Evolutionary conservation across 2,329 filamentous ascomycete genomes (phyloP).

Genomic region (Apiospora aurea): DNA sequence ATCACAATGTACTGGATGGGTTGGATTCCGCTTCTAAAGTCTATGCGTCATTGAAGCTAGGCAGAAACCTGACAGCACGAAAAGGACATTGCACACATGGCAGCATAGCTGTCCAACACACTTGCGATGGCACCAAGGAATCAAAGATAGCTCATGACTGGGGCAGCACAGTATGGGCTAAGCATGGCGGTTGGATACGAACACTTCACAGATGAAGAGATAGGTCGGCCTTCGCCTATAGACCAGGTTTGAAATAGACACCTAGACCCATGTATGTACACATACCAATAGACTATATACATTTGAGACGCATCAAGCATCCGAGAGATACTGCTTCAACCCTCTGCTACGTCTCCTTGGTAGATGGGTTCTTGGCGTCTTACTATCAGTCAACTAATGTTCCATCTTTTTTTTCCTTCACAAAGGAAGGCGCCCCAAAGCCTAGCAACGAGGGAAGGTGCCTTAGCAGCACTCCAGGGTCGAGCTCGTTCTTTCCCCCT

Average conservation of each 20-base stretch:
- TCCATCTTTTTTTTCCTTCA: background rate
- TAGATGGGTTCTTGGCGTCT: too few species aligned
- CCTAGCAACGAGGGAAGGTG: background rate
- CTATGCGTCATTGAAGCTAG: background rate
- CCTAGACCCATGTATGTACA: background rate
- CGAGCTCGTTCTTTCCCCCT: background rate
- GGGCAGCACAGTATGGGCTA: too few species aligned
- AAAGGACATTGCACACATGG: background rate
- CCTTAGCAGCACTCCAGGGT: background rate
- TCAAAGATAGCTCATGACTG: background rate
- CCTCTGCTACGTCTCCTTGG: too few species aligned
- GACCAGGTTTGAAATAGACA: background rate
- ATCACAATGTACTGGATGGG: slow-evolving; percentile 45
- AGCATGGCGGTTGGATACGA: background rate
- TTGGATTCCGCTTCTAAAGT: slow-evolving; percentile 27
- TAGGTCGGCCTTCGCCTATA: background rate
- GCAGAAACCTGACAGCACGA: too few species aligned
- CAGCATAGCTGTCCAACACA: background rate
- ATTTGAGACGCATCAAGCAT: background rate
- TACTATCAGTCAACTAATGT: background rate
- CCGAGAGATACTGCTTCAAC: too few species aligned
- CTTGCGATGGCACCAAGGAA: too few species aligned
- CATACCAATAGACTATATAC: background rate
- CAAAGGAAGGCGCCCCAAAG: background rate
- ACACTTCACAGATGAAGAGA: background rate